Evolutionary conservation across 306 rosid genomes (phyloP), one percentile per base, ranked within the genome.

Genomic region (Boehmeria nivea): DNA sequence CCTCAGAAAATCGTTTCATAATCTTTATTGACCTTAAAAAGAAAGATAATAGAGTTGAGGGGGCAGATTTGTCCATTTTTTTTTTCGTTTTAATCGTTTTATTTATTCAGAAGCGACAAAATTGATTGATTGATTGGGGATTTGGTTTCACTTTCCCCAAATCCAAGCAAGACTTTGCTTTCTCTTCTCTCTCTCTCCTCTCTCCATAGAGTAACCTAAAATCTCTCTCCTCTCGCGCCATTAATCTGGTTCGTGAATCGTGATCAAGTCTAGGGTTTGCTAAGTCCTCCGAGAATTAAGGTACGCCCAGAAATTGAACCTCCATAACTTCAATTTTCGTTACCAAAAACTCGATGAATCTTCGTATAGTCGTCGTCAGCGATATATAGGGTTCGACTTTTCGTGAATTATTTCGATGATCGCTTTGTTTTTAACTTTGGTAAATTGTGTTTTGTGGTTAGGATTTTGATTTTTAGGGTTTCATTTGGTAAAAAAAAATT

Each of bases 321-420:
- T 43, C 20, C 1, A 43, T 16, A 12, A 18, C 33, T 25, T 37
- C 44, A 3, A 10, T 31, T 17, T 43, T 26, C 33, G 23, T 11
- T 16, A 12, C 21, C 53, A 8, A 26, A 44, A 12, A 17, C 43
- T 53, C 40, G 24, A 37, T 31, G 24, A 3, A 31, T 31, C 2
- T 31, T 31, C 36, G 36, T 31, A 10, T 10, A 4, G 1, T 57
- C 8, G 64, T 51, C 60, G 34, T 42, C 51, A 1, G 37, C 18
- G 17, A 20, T 31, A 55, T 43, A 68, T 68, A 28, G 67, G 74
- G 71, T 66, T 66, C 51, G 43, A 54, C 63, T 55, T 48, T 48
- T n/a, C n/a, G n/a, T n/a, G n/a, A n/a, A n/a, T 52, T 23, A 12
- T 31, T 31, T 31, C 2, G 36, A 31, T 31, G 36, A 31, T 31